A percentile compares a stretch with the other conserved stretches of the same genome.
phyloP scores from a whole-genome alignment of 73 alveolate genomes.

The Symbiodinium pilosum region DNA sequence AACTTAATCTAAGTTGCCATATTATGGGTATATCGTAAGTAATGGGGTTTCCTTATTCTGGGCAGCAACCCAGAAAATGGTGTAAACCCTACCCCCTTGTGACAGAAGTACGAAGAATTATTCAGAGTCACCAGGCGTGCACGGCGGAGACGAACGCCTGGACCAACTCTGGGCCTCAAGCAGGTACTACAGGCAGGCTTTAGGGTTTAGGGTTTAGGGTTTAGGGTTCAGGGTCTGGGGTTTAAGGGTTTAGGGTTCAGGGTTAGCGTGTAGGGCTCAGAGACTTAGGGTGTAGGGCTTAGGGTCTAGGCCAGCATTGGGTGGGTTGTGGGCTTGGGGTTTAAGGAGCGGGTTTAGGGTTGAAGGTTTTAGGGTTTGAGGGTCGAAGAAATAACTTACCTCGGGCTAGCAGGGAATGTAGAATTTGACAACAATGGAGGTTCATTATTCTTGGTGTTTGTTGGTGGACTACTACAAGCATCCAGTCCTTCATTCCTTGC shows the following conservation, averaged over 20 bases:
- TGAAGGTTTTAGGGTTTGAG: neutral
- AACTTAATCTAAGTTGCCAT: no score
- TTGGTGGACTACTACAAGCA: no score
- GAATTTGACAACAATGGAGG: no score
- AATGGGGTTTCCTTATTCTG: no score
- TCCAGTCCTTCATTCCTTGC: no score
- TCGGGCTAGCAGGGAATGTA: neutral
- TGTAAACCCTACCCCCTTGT: no score
- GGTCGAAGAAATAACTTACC: neutral
- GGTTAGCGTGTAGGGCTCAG: neutral
- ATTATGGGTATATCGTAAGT: no score
- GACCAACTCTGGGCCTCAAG: slow-evolving; percentile 85
- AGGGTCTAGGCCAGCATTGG: no score
- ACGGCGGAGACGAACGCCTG: slow-evolving; percentile 81
- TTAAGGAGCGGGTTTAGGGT: neutral
- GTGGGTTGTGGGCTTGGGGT: neutral
- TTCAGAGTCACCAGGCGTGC: slow-evolving; percentile 92
- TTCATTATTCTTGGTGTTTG: no score
- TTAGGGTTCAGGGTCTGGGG: neutral
- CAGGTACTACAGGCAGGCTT: neutral
- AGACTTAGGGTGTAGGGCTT: neutral
- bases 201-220: neutral
- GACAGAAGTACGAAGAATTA: no score
- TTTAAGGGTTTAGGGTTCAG: neutral
- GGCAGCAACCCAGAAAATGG: no score